Conservation (phyloP, 495 filamentous ascomycete species). For the Extremus antarcticus region DNA sequence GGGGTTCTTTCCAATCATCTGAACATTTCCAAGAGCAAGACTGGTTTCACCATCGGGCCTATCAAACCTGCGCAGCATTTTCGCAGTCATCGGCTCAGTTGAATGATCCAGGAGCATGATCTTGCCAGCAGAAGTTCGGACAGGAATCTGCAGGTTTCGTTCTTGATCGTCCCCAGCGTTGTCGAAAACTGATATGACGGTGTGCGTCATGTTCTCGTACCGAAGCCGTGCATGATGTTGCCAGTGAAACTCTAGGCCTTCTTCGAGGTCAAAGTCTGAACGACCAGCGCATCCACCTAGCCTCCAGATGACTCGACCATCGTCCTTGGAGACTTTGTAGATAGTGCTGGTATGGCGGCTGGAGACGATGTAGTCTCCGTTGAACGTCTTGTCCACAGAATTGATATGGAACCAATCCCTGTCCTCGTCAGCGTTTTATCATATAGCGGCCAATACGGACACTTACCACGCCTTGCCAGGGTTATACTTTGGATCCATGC, state of each 20-base stretch:
- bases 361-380: constrained; percentile 16
- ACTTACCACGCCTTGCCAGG: neutral
- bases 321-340: constrained; percentile 4
- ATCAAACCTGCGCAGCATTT: constrained; percentile 1
- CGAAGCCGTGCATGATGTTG: constrained; percentile 49
- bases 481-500: neutral
- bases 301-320: constrained; percentile 14
- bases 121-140: neutral
- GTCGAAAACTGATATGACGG: constrained; percentile 43
- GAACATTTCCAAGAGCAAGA: neutral
- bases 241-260: constrained; percentile 36
- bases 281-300: constrained; percentile 1
- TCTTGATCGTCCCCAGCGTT: constrained; percentile 35
- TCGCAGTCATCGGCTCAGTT: neutral
- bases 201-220: constrained; percentile 40
- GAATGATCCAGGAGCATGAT: constrained; percentile 6
- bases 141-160: neutral
- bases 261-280: neutral
- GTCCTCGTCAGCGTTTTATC: neutral
- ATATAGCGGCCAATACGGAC: neutral
- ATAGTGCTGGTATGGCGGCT: constrained; percentile 6
- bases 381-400: constrained; percentile 8
- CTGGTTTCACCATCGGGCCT: neutral
- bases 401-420: constrained; percentile 22
- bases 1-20: neutral